Base-by-base conservation (phyloP, 768 basidiomycete genomes). In the Mycena indigotica region DNA sequence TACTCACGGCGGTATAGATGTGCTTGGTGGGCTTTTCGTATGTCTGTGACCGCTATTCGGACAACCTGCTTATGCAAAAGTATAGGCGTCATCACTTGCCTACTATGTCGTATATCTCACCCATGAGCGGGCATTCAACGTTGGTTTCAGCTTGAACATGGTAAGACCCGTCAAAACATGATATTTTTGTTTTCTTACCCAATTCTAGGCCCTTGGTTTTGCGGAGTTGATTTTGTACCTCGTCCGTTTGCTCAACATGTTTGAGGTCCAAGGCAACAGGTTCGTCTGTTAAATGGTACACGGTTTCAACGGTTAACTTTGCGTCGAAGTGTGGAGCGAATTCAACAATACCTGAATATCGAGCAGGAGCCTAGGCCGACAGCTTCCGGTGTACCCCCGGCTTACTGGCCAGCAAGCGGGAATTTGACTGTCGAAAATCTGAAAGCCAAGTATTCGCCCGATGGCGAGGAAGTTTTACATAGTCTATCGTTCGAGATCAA, bases 321-420 rank as follows among this genome's bases (percentile, higher is more conserved):
- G n/a, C n/a, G n/a, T 24, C 72, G 0, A 25, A 57, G 79, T 35
- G 38, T 65, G 39, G 64, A 65, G 50, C 61, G 64, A 5, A 51
- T 65, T 8, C 45, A 60, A 12, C 50, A 55, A 19, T 81, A 78
- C 61, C 53, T 81, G 13, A 56, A 68, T 15, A 77, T 80, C 56
- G 79, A 80, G 26, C 74, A 75, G 35, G 78, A 82, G 57, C 72
- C 77, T 3, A 57, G 62, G 45, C 53, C 68, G 2, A 65, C 66
- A 0, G 46, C 57, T 3, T 52, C 58, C 1, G 75, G 74, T 23
- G 66, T 67, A 26, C 81, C 81, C 2, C 79, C 81, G 3, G 80
- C 81, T 0, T 76, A 79, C 38, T 82, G 81, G 81, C 80, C 81
- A 0, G 70, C 80, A 2, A 76, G 76, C 1, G 81, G 81, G 15